These are phyloP conservation scores for Aquanectria penicillioides DNA, from an alignment of 2,329 filamentous ascomycete species.

Conservation along the genomic window DNA sequence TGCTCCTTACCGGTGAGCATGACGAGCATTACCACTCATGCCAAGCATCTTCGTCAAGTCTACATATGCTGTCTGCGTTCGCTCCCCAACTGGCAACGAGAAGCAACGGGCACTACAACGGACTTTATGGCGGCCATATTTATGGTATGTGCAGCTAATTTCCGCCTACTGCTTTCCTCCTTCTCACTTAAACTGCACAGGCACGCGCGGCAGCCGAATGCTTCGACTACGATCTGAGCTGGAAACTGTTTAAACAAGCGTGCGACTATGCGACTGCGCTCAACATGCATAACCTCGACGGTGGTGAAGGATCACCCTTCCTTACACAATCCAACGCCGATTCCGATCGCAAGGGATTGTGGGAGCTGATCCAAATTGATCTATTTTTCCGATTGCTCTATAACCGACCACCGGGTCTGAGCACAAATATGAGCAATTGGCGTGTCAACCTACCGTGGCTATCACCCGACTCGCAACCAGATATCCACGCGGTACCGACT, in stretches of 20 bases:
- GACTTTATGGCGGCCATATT: conserved; percentile 13
- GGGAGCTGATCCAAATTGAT: conserved; percentile 19
- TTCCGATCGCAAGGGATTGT: conserved; percentile 9
- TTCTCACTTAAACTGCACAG: background rate
- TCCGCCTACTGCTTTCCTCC: no score
- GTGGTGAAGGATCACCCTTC: background rate
- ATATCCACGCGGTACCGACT: conserved; percentile 13
- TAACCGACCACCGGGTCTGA: background rate
- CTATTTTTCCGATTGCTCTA: conserved; percentile 15
- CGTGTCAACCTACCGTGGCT: conserved; percentile 19
- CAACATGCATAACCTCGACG: conserved; percentile 20
- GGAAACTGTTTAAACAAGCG: conserved; percentile 10
- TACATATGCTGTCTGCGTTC: conserved; percentile 14
- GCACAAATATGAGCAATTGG: conserved; percentile 3
- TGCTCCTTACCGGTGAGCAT: conserved; percentile 1
- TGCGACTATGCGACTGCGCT: conserved; percentile 16
- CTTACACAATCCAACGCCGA: background rate
- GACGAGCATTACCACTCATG: background rate
- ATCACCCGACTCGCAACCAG: conserved; percentile 13
- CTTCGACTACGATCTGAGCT: conserved; percentile 15
- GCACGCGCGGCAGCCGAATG: conserved; percentile 7
- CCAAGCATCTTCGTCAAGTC: background rate
- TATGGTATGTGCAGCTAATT: background rate
- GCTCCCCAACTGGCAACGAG: conserved; percentile 13
- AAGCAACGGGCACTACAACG: conserved; percentile 5